phyloP scores from a whole-genome alignment of 352 stramenopile genomes.

The Pythium phragmiticola region DNA sequence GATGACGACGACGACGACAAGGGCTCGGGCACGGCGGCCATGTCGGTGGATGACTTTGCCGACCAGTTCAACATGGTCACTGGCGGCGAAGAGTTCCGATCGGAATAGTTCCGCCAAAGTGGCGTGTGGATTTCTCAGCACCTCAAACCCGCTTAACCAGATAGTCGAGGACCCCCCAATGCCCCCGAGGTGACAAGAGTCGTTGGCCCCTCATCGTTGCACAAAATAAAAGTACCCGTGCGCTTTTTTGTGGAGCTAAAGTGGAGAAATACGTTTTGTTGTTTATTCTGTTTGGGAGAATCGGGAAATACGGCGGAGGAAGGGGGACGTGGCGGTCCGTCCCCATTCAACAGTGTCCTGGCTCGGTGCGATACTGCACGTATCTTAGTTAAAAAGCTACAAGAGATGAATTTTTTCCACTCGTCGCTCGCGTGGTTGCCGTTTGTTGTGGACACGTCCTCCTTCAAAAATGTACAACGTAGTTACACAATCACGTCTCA shows the following conservation, averaged over 20 bases:
- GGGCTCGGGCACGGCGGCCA: conserved; percentile 40
- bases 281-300: neutral
- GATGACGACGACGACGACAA: conserved; percentile 67
- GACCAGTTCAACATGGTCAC: conserved; percentile 88
- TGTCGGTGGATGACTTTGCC: conserved; percentile 88
- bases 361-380: neutral
- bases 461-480: conserved; percentile 25
- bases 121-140: neutral
- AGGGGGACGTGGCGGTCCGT: neutral
- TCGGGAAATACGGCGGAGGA: neutral
- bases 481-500: conserved; percentile 14
- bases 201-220: neutral
- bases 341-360: neutral
- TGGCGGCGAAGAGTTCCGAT: conserved; percentile 83
- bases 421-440: conserved; percentile 1
- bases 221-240: conserved; percentile 21
- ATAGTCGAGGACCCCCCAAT: neutral
- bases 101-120: conserved; percentile 41
- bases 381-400: conserved; percentile 25
- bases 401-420: neutral
- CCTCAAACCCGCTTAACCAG: neutral
- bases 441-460: conserved; percentile 6
- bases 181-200: neutral
- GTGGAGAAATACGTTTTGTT: neutral
- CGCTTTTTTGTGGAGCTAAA: conserved; percentile 8